phyloP scores from a whole-genome alignment of 352 stramenopile genomes.

The Globisporangium nunn region DNA sequence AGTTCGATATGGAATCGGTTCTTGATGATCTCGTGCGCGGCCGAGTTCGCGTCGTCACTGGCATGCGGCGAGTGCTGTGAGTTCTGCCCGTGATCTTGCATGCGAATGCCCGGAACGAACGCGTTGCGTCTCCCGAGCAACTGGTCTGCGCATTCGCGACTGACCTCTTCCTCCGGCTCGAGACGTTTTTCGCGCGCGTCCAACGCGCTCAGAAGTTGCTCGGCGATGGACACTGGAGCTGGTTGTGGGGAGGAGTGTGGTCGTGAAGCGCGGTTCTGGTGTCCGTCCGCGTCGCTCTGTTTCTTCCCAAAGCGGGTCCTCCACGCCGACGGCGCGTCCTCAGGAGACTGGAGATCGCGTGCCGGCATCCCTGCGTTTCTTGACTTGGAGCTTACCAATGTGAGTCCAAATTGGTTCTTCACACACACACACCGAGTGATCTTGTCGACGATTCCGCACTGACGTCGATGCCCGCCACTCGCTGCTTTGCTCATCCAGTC shows the following conservation, averaged over 20 bases:
- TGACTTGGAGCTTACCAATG: background rate
- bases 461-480: too few relatives aligned
- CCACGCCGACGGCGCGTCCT: conserved; percentile 35
- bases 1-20: conserved; percentile 38
- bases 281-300: conserved; percentile 7
- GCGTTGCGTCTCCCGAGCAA: conserved; percentile 53
- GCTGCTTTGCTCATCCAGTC: too few relatives aligned
- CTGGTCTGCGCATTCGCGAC: conserved; percentile 36
- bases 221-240: conserved; percentile 20
- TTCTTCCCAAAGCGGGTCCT: conserved; percentile 49
- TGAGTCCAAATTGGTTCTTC: background rate
- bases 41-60: conserved; percentile 8
- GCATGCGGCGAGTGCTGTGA: background rate
- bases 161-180: conserved; percentile 24
- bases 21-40: conserved; percentile 42
- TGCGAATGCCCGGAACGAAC: conserved; percentile 26
- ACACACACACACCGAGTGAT: too few relatives aligned
- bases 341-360: conserved; percentile 18
- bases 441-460: too few relatives aligned
- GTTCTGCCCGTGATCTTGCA: background rate
- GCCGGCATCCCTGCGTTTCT: background rate
- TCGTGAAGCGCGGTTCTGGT: too few relatives aligned
- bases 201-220: conserved; percentile 32
- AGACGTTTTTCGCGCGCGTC: conserved; percentile 11
- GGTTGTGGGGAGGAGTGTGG: background rate